Conservation (phyloP, 805 yeast species). For the Teunomyces panamensis region DNA sequence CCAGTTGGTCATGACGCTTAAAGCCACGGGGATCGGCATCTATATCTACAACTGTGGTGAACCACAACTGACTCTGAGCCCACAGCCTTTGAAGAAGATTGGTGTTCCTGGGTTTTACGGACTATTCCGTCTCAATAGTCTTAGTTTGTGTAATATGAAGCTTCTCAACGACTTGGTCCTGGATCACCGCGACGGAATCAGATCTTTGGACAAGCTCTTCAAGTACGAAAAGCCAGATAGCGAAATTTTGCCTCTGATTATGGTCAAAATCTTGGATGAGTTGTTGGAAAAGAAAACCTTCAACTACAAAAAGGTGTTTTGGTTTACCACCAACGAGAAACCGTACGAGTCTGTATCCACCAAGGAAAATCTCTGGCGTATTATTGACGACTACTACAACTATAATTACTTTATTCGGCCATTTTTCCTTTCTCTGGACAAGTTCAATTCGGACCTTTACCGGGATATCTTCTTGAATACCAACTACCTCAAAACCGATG, state of each 20-base stretch:
- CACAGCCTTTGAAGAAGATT: conserved; percentile 3
- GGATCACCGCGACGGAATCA: conserved; percentile 41
- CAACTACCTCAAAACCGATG: conserved; percentile 27
- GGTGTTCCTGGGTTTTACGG: conserved; percentile 42
- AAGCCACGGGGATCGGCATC: conserved; percentile 74
- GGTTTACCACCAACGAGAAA: conserved; percentile 72
- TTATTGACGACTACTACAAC: conserved; percentile 59
- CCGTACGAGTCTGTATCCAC: conserved; percentile 52
- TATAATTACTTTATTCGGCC: conserved; percentile 57
- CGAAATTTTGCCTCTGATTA: conserved; percentile 33
- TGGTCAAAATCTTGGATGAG: conserved; percentile 54
- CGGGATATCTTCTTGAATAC: conserved; percentile 57
- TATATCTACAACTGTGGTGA: conserved; percentile 51
- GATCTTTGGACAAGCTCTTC: conserved; percentile 10
- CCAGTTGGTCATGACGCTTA: conserved; percentile 60
- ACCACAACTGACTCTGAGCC: not conserved
- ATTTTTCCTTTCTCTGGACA: conserved; percentile 44
- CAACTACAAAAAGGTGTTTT: conserved; percentile 52
- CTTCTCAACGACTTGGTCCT: conserved; percentile 47
- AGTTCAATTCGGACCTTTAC: conserved; percentile 43
- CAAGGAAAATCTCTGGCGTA: conserved; percentile 50
- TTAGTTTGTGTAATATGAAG: conserved; percentile 60
- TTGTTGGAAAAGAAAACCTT: conserved; percentile 50
- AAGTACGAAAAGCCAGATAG: conserved; percentile 14
- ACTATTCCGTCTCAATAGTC: conserved; percentile 50